These are phyloP conservation scores for Peniophora sp. DNA, from an alignment of 1,284 basidiomycete species.

Conservation along the genomic window DNA sequence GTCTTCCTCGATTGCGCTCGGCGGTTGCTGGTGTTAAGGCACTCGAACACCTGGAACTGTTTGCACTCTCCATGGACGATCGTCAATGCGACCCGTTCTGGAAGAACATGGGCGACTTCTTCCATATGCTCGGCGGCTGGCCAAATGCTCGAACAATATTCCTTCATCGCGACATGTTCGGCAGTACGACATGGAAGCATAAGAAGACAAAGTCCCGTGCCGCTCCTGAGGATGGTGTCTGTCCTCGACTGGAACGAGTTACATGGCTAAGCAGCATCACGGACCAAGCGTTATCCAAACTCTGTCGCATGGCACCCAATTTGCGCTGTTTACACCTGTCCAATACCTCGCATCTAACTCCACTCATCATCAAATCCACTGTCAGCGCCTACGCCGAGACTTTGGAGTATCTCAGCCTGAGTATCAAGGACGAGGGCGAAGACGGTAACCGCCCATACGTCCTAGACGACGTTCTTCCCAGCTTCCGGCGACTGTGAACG, in stretches of 20 bases:
- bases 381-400: no score
- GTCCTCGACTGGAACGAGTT: background rate
- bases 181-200: background rate
- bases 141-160: background rate
- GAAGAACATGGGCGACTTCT: background rate
- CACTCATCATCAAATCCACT: no score
- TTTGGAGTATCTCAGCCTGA: no score
- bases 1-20: background rate
- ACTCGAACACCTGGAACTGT: background rate
- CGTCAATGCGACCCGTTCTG: background rate
- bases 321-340: background rate
- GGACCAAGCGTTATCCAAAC: background rate
- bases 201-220: background rate
- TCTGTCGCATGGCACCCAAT: background rate
- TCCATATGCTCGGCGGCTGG: background rate
- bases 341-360: no score
- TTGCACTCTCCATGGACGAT: background rate
- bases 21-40: background rate
- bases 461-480: no score
- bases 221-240: background rate
- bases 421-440: no score
- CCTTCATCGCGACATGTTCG: background rate
- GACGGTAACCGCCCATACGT: no score
- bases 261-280: background rate
- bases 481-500: no score